Evolutionary conservation across 2,329 filamentous ascomycete species (phyloP), one percentile per base, ranked within the genome.

Genomic region (Diaporthe sp.): DNA sequence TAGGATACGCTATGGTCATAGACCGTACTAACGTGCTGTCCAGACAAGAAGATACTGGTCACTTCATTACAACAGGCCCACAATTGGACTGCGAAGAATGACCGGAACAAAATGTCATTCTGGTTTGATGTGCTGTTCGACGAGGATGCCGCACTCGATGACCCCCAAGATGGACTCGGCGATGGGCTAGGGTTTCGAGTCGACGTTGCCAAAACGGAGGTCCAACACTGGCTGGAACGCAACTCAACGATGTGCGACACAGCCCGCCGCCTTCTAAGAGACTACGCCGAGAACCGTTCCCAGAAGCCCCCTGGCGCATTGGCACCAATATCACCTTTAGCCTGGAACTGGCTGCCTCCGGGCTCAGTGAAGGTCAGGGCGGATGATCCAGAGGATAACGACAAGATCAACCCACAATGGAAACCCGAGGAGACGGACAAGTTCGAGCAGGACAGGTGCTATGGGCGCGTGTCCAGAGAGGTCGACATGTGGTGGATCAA

Each of bases 41-140:
- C 72, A 92, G 91, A 91, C 82, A 93, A 93, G 78, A 93, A 92
- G 79, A 84, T 93, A 1, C 85, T 93, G 2, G 91, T 93, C 2
- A 93, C 91, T 0, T 90, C 90, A 3, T 83, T 93, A 17, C 92
- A 93, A 79, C 91, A 93, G 81, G 90, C 91, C 2, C 91, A 93
- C 78, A 93, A 93, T 81, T 93, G 92, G 91, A 92, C 91, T 1
- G 91, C 91, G 74, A 92, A 92, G 77, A 92, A 93, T 79, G 91
- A 93, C 79, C 86, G 92, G 49, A 93, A 93, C 82, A 93, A 93
- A 81, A 93, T 93, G 90, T 87, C 89, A 0, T 93, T 93, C 76
- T 93, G 92, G 91, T 90, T 90, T 74, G 90, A 91, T 72, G 90
- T 93, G 39, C 83, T 93, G 10, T 92, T 92, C 73, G 91, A 93